Evolutionary conservation across 495 filamentous ascomycete species (phyloP).

Genomic region (Pseudomonodictys pantanalensis): DNA sequence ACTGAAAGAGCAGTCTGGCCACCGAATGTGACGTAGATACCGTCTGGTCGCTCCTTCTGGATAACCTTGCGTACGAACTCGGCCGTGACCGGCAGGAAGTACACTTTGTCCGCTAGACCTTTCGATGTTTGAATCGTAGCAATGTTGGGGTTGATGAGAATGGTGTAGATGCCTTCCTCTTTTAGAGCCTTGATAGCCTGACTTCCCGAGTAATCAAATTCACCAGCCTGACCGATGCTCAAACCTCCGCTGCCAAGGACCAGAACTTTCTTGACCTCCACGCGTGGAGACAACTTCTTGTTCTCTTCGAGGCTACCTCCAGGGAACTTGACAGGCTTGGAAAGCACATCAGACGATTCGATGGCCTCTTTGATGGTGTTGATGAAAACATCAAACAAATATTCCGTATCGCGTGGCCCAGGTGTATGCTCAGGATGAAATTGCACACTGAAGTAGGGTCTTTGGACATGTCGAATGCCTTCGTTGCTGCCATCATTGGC

Average conservation of each 20-base stretch:
- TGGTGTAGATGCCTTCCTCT: conserved; percentile 91
- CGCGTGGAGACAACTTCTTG: conserved; percentile 66
- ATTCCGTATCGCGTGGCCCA: conserved; percentile 94
- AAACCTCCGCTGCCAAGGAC: conserved; percentile 91
- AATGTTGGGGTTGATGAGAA: conserved; percentile 98
- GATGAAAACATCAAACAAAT: conserved; percentile 95
- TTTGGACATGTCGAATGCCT: conserved; percentile 81
- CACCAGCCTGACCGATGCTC: conserved; percentile 94
- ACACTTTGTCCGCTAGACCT: conserved; percentile 93
- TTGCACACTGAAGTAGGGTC: conserved; percentile 95
- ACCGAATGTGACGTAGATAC: conserved; percentile 95
- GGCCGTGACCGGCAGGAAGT: conserved; percentile 93
- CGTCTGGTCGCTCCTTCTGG: conserved; percentile 89
- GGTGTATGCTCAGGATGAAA: conserved; percentile 98
- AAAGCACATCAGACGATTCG: conserved; percentile 59
- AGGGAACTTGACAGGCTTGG: conserved; percentile 74
- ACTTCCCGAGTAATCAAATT: conserved; percentile 97
- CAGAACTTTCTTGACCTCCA: conserved; percentile 87
- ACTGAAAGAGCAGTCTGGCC: conserved; percentile 94
- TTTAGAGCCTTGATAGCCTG: conserved; percentile 95
- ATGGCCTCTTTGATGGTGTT: conserved; percentile 69
- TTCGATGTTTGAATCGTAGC: conserved; percentile 98
- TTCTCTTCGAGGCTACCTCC: conserved; percentile 79
- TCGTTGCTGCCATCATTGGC: conserved; percentile 98
- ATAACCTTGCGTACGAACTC: conserved; percentile 98